Conservation (phyloP, 2,329 filamentous ascomycete genomes). For the Ceratocystis colombiana region DNA sequence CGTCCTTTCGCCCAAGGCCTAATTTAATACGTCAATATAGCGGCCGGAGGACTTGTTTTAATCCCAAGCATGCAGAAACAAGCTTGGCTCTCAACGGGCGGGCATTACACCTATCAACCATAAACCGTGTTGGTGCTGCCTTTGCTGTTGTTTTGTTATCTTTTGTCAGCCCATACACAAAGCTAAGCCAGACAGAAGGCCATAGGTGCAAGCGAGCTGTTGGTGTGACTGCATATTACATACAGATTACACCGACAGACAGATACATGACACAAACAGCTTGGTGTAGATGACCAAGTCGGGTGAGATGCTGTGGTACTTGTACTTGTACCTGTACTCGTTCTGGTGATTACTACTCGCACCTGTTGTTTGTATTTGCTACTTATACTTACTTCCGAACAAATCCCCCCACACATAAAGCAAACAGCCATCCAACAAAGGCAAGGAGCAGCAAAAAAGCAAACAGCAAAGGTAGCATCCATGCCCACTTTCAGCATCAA, state of each 20-base stretch:
- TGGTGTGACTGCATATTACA: slow-evolving; percentile 3
- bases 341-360: neutral
- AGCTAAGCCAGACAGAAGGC: neutral
- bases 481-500: neutral
- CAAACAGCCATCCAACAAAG: neutral
- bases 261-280: neutral
- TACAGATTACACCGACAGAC: neutral
- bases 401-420: neutral
- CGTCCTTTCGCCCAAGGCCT: too few relatives aligned
- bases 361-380: neutral
- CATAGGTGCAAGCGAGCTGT: neutral
- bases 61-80: too few relatives aligned
- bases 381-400: neutral
- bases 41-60: too few relatives aligned
- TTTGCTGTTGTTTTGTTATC: neutral
- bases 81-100: too few relatives aligned
- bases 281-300: neutral
- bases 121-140: too few relatives aligned
- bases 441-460: neutral
- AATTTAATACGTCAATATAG: too few relatives aligned
- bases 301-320: neutral
- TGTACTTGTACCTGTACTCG: neutral
- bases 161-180: neutral
- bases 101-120: too few relatives aligned
- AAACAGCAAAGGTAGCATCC: neutral